phyloP scores from a whole-genome alignment of 805 yeast genomes.

The Saccharomycopsis capsularis region DNA sequence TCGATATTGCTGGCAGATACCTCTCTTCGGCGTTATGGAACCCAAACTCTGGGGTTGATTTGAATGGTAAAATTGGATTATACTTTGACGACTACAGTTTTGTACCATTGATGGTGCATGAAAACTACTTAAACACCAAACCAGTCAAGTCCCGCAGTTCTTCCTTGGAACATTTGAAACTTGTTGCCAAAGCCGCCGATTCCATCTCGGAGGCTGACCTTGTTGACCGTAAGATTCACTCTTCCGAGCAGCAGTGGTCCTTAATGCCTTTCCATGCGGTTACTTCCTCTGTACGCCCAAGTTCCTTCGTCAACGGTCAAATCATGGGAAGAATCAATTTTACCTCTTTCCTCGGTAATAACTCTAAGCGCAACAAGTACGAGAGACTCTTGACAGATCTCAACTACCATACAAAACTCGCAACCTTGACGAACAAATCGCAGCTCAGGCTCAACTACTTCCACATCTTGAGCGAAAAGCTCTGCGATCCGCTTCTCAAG shows the following conservation, averaged over 20 bases:
- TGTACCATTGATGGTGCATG: conserved; percentile 93
- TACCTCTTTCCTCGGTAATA: conserved; percentile 84
- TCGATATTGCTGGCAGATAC: conserved; percentile 72
- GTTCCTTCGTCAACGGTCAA: conserved; percentile 66
- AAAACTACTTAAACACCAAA: conserved; percentile 68
- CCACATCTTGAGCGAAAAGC: conserved; percentile 50
- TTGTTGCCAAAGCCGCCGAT: conserved; percentile 75
- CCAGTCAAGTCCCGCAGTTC: conserved; percentile 42
- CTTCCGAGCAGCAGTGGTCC: conserved; percentile 92
- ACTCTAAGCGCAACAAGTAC: conserved; percentile 75
- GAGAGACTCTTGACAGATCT: conserved; percentile 75
- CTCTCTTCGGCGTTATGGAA: conserved; percentile 56
- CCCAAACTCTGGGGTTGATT: conserved; percentile 41
- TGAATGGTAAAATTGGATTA: conserved; percentile 78
- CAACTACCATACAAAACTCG: conserved; percentile 78
- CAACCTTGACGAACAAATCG: conserved; percentile 66
- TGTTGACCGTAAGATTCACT: conserved; percentile 74
- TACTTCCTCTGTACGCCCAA: conserved; percentile 77
- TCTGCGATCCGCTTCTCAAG: conserved; percentile 51
- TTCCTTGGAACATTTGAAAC: conserved; percentile 47
- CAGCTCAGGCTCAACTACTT: conserved; percentile 74
- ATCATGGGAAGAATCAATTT: conserved; percentile 66
- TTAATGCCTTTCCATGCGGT: conserved; percentile 86
- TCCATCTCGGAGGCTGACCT: conserved; percentile 80
- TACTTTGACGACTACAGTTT: conserved; percentile 94